Base-by-base conservation (phyloP, 1,284 basidiomycete genomes). In the Pseudozyma sp. region DNA sequence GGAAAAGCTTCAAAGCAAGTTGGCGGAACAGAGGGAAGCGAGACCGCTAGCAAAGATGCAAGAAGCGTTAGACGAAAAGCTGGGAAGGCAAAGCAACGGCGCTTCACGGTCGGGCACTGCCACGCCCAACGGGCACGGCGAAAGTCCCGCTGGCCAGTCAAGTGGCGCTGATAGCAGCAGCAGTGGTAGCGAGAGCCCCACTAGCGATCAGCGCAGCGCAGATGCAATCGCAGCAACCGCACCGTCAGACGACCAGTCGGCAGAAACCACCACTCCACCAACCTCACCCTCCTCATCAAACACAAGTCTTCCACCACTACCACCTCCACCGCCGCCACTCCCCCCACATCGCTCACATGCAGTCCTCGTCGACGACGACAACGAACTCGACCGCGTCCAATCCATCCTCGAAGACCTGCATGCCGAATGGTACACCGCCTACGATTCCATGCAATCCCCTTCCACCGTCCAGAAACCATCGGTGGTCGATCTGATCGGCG, bases 31-130 rank as follows among this genome's bases (percentile, higher is more conserved):
- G 79, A 87, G 94, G 4, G 92, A 94, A 79, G 90, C 92, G 65
- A 88, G 95, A 39, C 94, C 94, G 2, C 84, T 97, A 40, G 93
- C 93, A 13, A 94, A 92, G 87, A 90, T 91, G 85, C 93, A 96
- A 83, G 91, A 94, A 81, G 77, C 75, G 14, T 61, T 79, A 13
- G 73, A 81, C 33, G 79, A 78, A 48, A 90, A 91, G 78, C 86
- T 92, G 44, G 87, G 89, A 66, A 89, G 86, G 61, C 81, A 56
- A 50, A 47, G 53, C 34, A 79, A 64, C 50, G 59, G 64, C 14
- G 53, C 50, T 5, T 60, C 64, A 39, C 57, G 51, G 30, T 59
- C 66, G n/a, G 54, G 57, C 4, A 65, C 62, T 17, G 47, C 63
- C 11, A 63, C 55, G 14, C 61, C 58, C 69, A 57, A 58, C 29